Percentiles rank a stretch among this genome's conserved stretches.
phyloP scores from a whole-genome alignment of 2,329 filamentous ascomycete genomes.

The Phyllosticta citribraziliensis region DNA sequence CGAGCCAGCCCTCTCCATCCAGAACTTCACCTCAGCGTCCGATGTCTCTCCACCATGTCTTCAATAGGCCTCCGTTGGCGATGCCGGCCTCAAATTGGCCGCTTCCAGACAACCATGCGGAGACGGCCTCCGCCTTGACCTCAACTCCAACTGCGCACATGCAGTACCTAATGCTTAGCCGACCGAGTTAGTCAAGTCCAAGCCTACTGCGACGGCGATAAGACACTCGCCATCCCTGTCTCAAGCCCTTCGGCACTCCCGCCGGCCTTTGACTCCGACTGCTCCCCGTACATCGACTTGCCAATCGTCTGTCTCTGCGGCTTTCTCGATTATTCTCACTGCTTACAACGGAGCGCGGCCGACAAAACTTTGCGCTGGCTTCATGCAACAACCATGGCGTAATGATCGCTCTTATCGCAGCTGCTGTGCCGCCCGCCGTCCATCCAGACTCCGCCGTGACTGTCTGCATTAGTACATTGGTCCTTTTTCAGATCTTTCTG shows the following conservation, averaged over 20 bases:
- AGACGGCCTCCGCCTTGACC: neutral
- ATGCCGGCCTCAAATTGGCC: neutral
- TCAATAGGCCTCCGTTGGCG: neutral
- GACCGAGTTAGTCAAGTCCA: neutral
- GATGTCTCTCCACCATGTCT: neutral
- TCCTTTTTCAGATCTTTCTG: neutral
- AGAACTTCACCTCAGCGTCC: neutral
- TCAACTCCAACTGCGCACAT: neutral
- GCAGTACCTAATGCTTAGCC: neutral
- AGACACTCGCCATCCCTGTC: neutral
- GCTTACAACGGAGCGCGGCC: neutral
- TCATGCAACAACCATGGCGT: neutral
- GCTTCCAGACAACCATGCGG: neutral
- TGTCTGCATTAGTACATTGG: slow-evolving; percentile 15
- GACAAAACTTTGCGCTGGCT: neutral
- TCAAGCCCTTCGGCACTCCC: neutral
- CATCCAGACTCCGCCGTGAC: neutral
- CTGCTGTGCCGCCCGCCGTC: neutral
- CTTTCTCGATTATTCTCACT: neutral
- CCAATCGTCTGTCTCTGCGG: neutral
- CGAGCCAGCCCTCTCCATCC: neutral
- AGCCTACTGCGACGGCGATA: neutral
- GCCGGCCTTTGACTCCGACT: neutral
- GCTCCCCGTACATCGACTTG: neutral
- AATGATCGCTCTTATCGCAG: neutral